A percentile compares a stretch with the other conserved stretches of the same genome.
These are phyloP conservation scores for Mycena chlorophos DNA, from an alignment of 768 basidiomycete genomes.

Conservation along the genomic window DNA sequence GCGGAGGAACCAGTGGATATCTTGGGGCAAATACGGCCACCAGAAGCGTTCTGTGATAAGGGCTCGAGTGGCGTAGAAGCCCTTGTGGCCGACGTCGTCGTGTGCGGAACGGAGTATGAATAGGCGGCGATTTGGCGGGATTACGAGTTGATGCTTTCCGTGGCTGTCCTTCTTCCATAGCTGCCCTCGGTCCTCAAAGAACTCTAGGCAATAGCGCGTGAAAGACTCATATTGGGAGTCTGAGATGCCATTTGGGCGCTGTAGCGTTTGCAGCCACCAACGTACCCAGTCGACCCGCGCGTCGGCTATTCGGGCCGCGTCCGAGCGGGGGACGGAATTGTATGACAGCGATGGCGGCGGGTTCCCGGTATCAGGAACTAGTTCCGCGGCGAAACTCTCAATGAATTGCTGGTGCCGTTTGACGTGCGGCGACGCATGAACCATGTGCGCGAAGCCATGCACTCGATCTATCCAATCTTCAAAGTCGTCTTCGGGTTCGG, in stretches of 20 bases:
- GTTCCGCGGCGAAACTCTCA: background rate
- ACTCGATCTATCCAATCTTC: background rate
- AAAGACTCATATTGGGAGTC: slow-evolving; percentile 17
- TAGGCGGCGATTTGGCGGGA: slow-evolving; percentile 15
- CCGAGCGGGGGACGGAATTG: background rate
- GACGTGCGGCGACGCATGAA: background rate
- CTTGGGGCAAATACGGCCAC: slow-evolving; percentile 30
- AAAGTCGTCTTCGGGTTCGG: slow-evolving; percentile 2
- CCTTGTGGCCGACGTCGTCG: no score
- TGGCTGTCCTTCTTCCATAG: slow-evolving; percentile 11
- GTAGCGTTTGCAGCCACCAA: slow-evolving; percentile 7
- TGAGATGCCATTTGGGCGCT: slow-evolving; percentile 4
- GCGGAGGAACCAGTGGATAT: slow-evolving; percentile 26
- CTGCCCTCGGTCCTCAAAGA: background rate
- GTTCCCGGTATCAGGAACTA: background rate
- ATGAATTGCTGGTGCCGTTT: background rate
- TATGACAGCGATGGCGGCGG: background rate
- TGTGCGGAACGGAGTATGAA: slow-evolving; percentile 17
- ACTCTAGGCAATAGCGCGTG: slow-evolving; percentile 12
- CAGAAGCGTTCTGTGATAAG: slow-evolving; percentile 28
- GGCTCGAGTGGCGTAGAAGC: slow-evolving; percentile 22
- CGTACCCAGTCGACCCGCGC: slow-evolving; percentile 6
- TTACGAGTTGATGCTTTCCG: slow-evolving; percentile 25
- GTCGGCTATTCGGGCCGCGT: background rate
- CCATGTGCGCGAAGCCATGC: background rate